Evolutionary conservation across 2,329 filamentous ascomycete genomes (phyloP), one percentile per base, ranked within the genome.

Genomic region (Exophiala calicioides): DNA sequence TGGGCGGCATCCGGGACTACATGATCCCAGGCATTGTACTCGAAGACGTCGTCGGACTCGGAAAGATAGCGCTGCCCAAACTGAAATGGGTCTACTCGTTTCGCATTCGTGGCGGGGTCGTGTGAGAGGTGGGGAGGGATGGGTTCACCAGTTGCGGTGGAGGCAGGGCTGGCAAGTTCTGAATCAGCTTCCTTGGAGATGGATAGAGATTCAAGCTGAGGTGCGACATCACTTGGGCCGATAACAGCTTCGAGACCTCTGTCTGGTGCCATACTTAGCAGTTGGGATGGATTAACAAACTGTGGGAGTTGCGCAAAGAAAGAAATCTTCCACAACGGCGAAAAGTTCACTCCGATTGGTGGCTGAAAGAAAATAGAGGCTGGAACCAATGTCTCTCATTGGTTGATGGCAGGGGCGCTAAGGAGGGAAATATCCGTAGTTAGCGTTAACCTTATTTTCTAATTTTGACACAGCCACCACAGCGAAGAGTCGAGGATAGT

Each of bases 11-110:
- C 91, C 65, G 90, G 90, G 69, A 91, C 85, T 65, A 97, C 93
- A 66, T 98, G 91, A 67, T 98, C 93, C 93, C 93, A 98, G 27
- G 93, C 93, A 68, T 98, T 98, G 80, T 93, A 95, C 67, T 94
- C 86, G 71, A 91, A 98, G 62, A 95, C 88, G 65, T 97, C 79
- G 24, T 55, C 57, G 63, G 83, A 81, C 66, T 91, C 78, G 61
- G 86, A 82, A 40, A 98, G 81, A 62, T 80, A 87, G 50, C 91
- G 88, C 36, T 88, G 93, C 52, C 93, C 93, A 68, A 98, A 98
- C 69, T 94, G 86, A 69, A 97, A 98, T 13, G 93, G 93, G 64
- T 96, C 90, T 64, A 74, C 87, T 60, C 89, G 81, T 73, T 97
- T 97, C 70, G 86, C 75, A 67, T 90, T 93, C 67, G 85, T 84